A percentile compares a stretch with the other conserved stretches of the same genome.
These are phyloP conservation scores for Pythium plurisporium DNA, from an alignment of 352 stramenopile genomes.

Conservation along the genomic window DNA sequence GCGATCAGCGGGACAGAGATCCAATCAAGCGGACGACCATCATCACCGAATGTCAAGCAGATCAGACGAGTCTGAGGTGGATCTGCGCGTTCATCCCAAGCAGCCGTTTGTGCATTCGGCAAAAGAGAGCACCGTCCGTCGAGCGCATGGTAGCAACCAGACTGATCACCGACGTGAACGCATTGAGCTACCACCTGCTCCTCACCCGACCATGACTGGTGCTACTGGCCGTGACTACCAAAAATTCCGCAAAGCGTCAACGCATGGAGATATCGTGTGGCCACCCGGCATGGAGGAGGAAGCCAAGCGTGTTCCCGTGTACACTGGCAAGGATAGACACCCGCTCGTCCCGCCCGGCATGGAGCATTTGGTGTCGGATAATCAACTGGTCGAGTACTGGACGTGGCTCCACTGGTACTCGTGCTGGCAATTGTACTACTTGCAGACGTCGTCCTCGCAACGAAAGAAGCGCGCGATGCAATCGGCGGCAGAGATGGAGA, in stretches of 20 bases:
- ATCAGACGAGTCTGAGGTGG: too few species aligned
- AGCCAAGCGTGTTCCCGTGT: constrained; percentile 21
- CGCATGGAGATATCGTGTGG: constrained; percentile 25
- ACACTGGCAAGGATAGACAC: constrained; percentile 20
- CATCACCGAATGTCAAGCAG: too few species aligned
- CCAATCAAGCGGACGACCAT: too few species aligned
- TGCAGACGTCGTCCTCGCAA: constrained; percentile 26
- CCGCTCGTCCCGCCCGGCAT: constrained; percentile 42
- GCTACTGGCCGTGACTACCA: neutral
- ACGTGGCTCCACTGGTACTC: constrained; percentile 69
- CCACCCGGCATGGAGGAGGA: constrained; percentile 48
- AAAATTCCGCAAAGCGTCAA: neutral
- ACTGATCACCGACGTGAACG: too few species aligned
- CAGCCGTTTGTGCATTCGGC: too few species aligned
- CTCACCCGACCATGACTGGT: constrained; percentile 2
- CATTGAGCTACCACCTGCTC: neutral
- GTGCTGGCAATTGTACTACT: constrained; percentile 60
- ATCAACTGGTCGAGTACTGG: constrained; percentile 56
- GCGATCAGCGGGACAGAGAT: too few species aligned
- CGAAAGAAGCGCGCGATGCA: neutral
- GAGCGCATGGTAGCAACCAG: neutral
- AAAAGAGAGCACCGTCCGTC: too few species aligned
- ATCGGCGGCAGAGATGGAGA: neutral
- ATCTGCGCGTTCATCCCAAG: too few species aligned
- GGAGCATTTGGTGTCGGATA: constrained; percentile 46